Evolutionary conservation across 2,329 filamentous ascomycete species (phyloP).

Genomic region (Fusarium sp.): DNA sequence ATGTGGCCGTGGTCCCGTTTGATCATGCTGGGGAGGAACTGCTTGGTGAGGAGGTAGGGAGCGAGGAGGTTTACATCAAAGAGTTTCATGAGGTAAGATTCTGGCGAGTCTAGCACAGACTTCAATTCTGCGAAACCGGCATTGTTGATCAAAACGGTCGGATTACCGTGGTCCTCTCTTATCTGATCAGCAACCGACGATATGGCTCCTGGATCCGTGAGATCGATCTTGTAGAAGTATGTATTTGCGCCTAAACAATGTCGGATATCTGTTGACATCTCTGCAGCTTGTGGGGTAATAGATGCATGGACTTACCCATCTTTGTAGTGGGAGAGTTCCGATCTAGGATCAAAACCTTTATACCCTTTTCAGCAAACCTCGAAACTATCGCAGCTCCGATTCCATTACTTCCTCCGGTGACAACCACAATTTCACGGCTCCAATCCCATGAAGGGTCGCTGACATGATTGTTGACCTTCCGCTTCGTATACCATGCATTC

Average conservation of each 20-base stretch:
- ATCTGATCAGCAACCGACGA: background rate
- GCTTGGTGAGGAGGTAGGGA: slow-evolving; percentile 68
- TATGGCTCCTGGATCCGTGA: background rate
- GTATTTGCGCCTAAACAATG: background rate
- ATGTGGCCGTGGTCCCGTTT: slow-evolving; percentile 71
- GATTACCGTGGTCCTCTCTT: background rate
- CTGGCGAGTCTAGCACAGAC: background rate
- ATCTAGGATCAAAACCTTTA: background rate
- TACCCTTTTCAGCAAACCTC: background rate
- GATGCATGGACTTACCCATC: background rate
- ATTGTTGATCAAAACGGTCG: background rate
- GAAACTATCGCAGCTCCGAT: background rate
- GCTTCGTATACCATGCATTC: background rate
- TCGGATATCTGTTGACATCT: background rate
- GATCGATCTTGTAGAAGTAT: background rate
- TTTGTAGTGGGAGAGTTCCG: background rate
- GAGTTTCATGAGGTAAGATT: background rate
- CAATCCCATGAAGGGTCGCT: background rate
- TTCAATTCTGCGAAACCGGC: background rate
- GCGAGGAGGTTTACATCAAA: slow-evolving; percentile 71
- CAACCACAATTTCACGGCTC: background rate
- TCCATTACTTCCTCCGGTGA: background rate
- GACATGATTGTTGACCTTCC: background rate
- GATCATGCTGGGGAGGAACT: slow-evolving; percentile 72
- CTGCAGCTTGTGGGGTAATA: no score